Evolutionary conservation across 1,284 basidiomycete species (phyloP).

Genomic region (Ganoderma sinense): DNA sequence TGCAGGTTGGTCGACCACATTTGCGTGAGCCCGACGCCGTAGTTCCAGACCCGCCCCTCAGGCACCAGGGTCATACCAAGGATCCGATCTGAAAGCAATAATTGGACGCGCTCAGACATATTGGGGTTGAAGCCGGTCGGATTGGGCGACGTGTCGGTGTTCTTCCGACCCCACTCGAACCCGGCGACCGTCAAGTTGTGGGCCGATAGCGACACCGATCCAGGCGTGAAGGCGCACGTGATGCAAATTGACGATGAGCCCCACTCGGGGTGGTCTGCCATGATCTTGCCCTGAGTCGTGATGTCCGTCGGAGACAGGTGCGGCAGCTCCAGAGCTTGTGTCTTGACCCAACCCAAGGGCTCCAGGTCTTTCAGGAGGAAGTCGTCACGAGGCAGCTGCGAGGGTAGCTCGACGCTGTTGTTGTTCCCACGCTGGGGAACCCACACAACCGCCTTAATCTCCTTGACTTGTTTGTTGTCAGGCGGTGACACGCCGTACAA

Average conservation of each 20-base stretch:
- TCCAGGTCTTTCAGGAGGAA: conserved; percentile 95
- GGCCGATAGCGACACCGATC: conserved; percentile 94
- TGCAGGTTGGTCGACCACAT: conserved; percentile 87
- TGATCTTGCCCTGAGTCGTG: conserved; percentile 95
- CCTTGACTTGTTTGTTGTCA: conserved; percentile 98
- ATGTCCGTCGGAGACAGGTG: conserved; percentile 94
- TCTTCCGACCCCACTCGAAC: conserved; percentile 99
- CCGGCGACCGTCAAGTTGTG: conserved; percentile 91
- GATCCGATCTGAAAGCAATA: conserved; percentile 93
- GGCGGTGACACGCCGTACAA: conserved; percentile 93
- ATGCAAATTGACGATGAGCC: conserved; percentile 94
- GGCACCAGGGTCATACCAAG: conserved; percentile 92
- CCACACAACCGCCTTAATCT: conserved; percentile 97
- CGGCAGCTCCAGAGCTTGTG: conserved; percentile 91
- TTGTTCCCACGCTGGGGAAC: conserved; percentile 97
- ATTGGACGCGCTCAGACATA: conserved; percentile 97
- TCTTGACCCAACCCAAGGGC: conserved; percentile 98
- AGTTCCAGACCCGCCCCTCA: conserved; percentile 94
- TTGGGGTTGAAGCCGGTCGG: conserved; percentile 94
- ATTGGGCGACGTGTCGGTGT: conserved; percentile 85
- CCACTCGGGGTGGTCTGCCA: conserved; percentile 96
- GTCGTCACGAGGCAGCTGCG: conserved; percentile 90
- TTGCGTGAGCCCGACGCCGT: conserved; percentile 91
- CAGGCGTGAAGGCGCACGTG: conserved; percentile 96
- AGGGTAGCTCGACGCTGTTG: conserved; percentile 89